These are phyloP conservation scores for Penicilliopsis zonata DNA, from an alignment of 495 filamentous ascomycete genomes.

Conservation along the genomic window DNA sequence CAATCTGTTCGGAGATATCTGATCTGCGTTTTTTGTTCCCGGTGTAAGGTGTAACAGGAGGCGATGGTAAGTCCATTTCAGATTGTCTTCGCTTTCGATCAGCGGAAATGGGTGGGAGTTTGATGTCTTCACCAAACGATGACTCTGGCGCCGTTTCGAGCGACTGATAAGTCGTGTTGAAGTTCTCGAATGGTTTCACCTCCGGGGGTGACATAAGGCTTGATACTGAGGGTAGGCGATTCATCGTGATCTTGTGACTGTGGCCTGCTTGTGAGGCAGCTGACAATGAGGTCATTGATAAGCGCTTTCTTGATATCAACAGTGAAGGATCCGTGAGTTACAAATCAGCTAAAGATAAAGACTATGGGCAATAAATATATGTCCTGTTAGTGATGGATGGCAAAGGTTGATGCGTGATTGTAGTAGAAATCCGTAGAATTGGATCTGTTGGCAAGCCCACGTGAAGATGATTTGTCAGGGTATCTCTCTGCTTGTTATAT, in stretches of 20 bases:
- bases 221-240: slow-evolving; percentile 38
- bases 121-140: slow-evolving; percentile 29
- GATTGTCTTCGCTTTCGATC: slow-evolving; percentile 36
- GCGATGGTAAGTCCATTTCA: slow-evolving; percentile 49
- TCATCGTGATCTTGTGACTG: slow-evolving; percentile 27
- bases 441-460: slow-evolving; percentile 14
- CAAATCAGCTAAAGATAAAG: neutral
- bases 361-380: neutral
- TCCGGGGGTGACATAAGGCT: slow-evolving; percentile 72
- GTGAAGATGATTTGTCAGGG: slow-evolving; percentile 31
- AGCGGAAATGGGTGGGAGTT: slow-evolving; percentile 35
- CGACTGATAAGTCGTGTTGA: slow-evolving; percentile 29
- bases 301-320: neutral
- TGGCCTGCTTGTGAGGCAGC: slow-evolving; percentile 10
- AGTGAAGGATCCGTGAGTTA: neutral
- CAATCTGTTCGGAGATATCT: slow-evolving; percentile 26
- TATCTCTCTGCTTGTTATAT: slow-evolving; percentile 16
- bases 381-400: slow-evolving; percentile 3
- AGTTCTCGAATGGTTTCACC: slow-evolving; percentile 47
- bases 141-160: slow-evolving; percentile 18
- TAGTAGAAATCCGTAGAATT: slow-evolving; percentile 31
- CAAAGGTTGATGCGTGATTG: slow-evolving; percentile 13
- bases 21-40: slow-evolving; percentile 41
- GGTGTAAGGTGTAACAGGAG: slow-evolving; percentile 57
- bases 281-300: slow-evolving; percentile 17